These are phyloP conservation scores for Citrullus colocynthis DNA, from an alignment of 306 rosid genomes.

Conservation along the genomic window DNA sequence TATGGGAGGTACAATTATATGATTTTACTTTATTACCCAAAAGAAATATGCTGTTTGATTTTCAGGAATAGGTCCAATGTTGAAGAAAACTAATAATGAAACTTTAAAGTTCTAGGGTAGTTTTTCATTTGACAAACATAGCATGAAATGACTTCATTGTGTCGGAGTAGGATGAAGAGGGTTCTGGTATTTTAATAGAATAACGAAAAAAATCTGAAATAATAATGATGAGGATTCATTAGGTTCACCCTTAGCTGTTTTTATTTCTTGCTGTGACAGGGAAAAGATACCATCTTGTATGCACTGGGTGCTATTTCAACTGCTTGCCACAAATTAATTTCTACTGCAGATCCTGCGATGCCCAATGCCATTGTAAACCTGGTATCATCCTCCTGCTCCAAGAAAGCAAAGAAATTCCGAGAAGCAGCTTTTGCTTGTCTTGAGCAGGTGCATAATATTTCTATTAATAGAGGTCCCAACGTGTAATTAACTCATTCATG, in stretches of 20 bases:
- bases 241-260: background rate
- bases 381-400: conserved; percentile 64
- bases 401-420: conserved; percentile 67
- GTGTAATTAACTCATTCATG: background rate
- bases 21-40: background rate
- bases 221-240: background rate
- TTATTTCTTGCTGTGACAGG: conserved; percentile 36
- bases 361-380: conserved; percentile 54
- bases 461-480: background rate
- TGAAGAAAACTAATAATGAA: background rate
- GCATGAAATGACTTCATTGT: background rate
- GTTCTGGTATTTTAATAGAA: background rate
- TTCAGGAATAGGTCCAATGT: background rate
- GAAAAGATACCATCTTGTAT: conserved; percentile 66
- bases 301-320: conserved; percentile 71
- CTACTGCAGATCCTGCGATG: conserved; percentile 32
- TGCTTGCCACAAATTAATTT: conserved; percentile 68
- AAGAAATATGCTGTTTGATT: background rate
- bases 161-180: background rate
- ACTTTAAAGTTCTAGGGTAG: background rate
- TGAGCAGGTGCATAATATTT: conserved; percentile 40
- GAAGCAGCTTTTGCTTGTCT: conserved; percentile 83
- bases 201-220: background rate
- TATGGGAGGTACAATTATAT: conserved; percentile 71
- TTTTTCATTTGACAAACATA: background rate